phyloP scores from a whole-genome alignment of 345 rosid genomes.

The Raphanus sativus region DNA sequence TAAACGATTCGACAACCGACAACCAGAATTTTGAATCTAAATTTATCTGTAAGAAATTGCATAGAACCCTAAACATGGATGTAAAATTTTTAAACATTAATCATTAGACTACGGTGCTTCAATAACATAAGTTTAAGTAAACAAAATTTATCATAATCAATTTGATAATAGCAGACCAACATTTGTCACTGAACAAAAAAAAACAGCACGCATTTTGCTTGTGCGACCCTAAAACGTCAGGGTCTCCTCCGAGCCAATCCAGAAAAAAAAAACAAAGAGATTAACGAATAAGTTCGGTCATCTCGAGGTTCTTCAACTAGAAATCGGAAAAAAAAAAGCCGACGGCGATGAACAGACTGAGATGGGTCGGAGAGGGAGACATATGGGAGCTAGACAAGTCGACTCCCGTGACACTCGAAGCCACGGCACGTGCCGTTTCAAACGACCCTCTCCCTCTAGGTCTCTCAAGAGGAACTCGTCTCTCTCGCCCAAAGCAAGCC shows the following conservation, averaged over 20 bases:
- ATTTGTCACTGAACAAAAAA: neutral
- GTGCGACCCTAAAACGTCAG: slow-evolving; percentile 2
- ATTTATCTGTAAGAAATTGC: no score
- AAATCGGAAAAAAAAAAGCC: neutral
- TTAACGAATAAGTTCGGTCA: slow-evolving; percentile 18
- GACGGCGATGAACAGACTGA: slow-evolving; percentile 67
- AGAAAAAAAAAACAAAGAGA: neutral
- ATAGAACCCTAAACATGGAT: no score
- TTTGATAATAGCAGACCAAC: neutral
- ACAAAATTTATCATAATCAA: neutral
- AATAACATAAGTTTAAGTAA: no score
- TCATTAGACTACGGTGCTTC: no score
- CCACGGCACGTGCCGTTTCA: slow-evolving; percentile 64
- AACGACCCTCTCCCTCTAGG: slow-evolving; percentile 71
- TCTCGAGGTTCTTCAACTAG: slow-evolving; percentile 32
- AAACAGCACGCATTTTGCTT: neutral
- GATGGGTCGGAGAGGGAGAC: slow-evolving; percentile 81
- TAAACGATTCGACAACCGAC: no score
- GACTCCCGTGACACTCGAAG: slow-evolving; percentile 76
- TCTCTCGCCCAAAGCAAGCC: slow-evolving; percentile 71
- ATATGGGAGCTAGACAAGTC: slow-evolving; percentile 83
- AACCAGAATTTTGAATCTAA: no score
- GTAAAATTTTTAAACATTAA: no score
- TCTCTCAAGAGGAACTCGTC: slow-evolving; percentile 68
- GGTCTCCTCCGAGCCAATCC: neutral